These are phyloP conservation scores for Lactarius hatsudake DNA, from an alignment of 768 basidiomycete species.

Conservation along the genomic window DNA sequence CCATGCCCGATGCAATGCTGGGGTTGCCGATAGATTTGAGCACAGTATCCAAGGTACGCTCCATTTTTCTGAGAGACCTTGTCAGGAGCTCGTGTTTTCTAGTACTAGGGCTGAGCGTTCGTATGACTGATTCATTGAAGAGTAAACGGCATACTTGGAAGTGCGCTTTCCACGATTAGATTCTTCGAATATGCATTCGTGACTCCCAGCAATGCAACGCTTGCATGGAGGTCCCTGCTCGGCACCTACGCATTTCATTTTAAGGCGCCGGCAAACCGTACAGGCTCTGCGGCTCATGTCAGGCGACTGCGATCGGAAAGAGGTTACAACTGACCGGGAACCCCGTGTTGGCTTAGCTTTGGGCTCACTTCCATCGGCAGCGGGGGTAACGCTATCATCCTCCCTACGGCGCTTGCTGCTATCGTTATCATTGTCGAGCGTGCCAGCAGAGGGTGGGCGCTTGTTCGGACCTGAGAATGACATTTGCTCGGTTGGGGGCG, in stretches of 20 bases:
- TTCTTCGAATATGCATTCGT: slow-evolving; percentile 96
- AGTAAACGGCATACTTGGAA: slow-evolving; percentile 55
- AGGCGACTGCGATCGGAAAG: slow-evolving; percentile 17
- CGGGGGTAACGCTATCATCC: slow-evolving; percentile 49
- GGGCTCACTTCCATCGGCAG: slow-evolving; percentile 52
- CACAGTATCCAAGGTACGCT: slow-evolving; percentile 88
- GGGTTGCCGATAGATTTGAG: slow-evolving; percentile 87
- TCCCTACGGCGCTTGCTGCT: slow-evolving; percentile 45
- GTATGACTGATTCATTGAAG: slow-evolving; percentile 24
- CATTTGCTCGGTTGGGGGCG: slow-evolving; percentile 64
- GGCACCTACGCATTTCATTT: slow-evolving; percentile 92
- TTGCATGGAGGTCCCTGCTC: slow-evolving; percentile 92
- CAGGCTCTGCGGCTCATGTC: slow-evolving; percentile 62
- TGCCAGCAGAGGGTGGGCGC: slow-evolving; percentile 35
- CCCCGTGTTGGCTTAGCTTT: slow-evolving; percentile 86
- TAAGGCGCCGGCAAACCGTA: slow-evolving; percentile 85
- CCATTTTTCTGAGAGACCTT: slow-evolving; percentile 85
- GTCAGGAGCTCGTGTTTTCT: slow-evolving; percentile 85
- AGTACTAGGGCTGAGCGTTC: slow-evolving; percentile 35
- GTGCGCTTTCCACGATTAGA: slow-evolving; percentile 92
- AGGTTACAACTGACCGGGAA: slow-evolving; percentile 53
- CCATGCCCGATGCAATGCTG: slow-evolving; percentile 70
- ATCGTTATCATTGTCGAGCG: slow-evolving; percentile 50
- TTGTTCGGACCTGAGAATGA: slow-evolving; percentile 40
- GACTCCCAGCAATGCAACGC: slow-evolving; percentile 70